Conservation (phyloP, 2,329 filamentous ascomycete species). For the Neoascochyta sp. region DNA sequence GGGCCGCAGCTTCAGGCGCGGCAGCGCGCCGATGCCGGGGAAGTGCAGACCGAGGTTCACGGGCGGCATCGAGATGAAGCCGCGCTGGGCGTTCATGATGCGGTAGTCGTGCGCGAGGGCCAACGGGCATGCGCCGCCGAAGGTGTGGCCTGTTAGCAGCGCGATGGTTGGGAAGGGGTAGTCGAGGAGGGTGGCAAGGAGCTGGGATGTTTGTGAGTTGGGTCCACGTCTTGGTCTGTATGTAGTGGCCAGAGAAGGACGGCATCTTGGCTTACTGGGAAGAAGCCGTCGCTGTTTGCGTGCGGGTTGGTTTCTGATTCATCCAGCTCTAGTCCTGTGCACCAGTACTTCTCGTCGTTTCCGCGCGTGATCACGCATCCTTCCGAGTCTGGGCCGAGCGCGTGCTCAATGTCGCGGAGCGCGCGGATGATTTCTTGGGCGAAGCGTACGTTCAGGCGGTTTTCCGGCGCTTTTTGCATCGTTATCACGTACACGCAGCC, state of each 20-base stretch:
- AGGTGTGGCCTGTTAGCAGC: constrained; percentile 49
- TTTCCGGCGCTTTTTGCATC: constrained; percentile 54
- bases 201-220: constrained; percentile 41
- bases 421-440: constrained; percentile 53
- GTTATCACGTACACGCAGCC: constrained; percentile 52
- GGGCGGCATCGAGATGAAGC: constrained; percentile 45
- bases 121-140: constrained; percentile 49
- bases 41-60: constrained; percentile 56
- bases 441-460: constrained; percentile 50
- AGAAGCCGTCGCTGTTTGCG: constrained; percentile 57
- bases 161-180: constrained; percentile 50
- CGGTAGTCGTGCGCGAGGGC: constrained; percentile 49
- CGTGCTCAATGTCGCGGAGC: constrained; percentile 46
- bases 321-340: constrained; percentile 49
- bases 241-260: neutral
- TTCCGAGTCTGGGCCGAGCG: constrained; percentile 47
- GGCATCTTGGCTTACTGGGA: constrained; percentile 37
- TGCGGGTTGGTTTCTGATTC: constrained; percentile 49
- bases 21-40: constrained; percentile 52
- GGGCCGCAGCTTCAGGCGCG: constrained; percentile 51
- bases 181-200: constrained; percentile 48
- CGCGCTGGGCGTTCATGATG: constrained; percentile 36
- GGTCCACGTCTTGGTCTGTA: constrained; percentile 6
- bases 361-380: constrained; percentile 54
- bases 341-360: constrained; percentile 51